phyloP scores from a whole-genome alignment of 2,329 filamentous ascomycete species.

The Bertia moriformis region DNA sequence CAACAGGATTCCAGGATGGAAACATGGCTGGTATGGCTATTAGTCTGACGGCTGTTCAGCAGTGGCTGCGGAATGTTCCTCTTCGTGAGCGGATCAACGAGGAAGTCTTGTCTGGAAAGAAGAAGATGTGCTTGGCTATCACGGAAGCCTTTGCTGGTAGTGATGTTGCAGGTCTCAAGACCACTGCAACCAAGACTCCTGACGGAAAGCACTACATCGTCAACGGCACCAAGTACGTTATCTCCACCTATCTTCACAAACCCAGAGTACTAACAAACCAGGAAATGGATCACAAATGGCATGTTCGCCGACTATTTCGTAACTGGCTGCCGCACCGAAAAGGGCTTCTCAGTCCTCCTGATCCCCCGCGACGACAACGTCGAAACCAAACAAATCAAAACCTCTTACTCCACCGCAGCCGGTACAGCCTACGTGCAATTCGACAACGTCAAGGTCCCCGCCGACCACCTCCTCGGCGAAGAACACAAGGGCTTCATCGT shows the following conservation, averaged over 20 bases:
- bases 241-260: not conserved
- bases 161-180: conserved; percentile 67
- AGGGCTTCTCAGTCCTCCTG: conserved; percentile 64
- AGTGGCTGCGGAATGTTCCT: conserved; percentile 57
- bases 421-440: conserved; percentile 71
- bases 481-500: conserved; percentile 79
- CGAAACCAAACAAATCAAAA: conserved; percentile 67
- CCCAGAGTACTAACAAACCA: conserved; percentile 22
- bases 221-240: conserved; percentile 16
- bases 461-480: conserved; percentile 61
- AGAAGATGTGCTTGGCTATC: conserved; percentile 79
- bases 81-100: conserved; percentile 54
- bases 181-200: conserved; percentile 61
- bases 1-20: conserved; percentile 56
- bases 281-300: conserved; percentile 80
- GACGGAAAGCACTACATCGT: conserved; percentile 61
- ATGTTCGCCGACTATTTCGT: conserved; percentile 75
- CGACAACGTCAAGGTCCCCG: conserved; percentile 75
- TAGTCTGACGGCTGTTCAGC: conserved; percentile 62
- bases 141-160: conserved; percentile 78
- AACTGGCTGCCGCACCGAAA: conserved; percentile 63
- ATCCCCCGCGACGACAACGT: conserved; percentile 62
- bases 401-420: conserved; percentile 64
- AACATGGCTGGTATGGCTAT: conserved; percentile 82
- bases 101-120: conserved; percentile 65